phyloP scores from a whole-genome alignment of 140 eudicot species.

The Stevia rebaudiana region DNA sequence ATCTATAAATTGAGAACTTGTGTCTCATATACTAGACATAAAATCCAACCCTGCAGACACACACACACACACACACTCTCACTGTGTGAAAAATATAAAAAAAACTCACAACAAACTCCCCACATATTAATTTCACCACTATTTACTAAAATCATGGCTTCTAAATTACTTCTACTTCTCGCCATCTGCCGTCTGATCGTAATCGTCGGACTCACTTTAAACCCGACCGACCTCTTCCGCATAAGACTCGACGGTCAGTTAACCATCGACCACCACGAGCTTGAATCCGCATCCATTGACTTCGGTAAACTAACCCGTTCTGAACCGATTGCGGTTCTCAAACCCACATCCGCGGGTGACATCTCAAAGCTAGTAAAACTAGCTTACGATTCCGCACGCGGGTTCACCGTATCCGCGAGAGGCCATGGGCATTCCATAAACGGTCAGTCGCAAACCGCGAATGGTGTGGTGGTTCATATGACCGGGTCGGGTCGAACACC shows the following conservation, averaged over 20 bases:
- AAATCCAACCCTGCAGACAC: constrained; percentile 21
- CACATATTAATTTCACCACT: too few species aligned
- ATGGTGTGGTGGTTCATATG: constrained; percentile 70
- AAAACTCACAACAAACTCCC: not conserved
- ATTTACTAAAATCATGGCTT: constrained; percentile 30
- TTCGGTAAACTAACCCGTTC: constrained; percentile 46
- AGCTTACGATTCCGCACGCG: constrained; percentile 45
- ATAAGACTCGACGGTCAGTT: constrained; percentile 35
- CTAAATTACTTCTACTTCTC: constrained; percentile 38
- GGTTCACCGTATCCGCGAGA: constrained; percentile 76
- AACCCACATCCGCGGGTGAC: constrained; percentile 50
- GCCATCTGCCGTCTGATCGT: constrained; percentile 55
- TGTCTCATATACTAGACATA: constrained; percentile 55
- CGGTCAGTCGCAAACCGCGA: constrained; percentile 69
- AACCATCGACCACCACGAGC: constrained; percentile 35
- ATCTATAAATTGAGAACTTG: constrained; percentile 73
- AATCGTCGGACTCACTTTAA: constrained; percentile 59
- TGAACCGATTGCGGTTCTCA: constrained; percentile 59
- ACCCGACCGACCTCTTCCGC: constrained; percentile 49
- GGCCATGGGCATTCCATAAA: constrained; percentile 95
- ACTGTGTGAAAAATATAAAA: constrained; percentile 18
- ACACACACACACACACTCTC: constrained; percentile 23
- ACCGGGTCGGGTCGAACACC: constrained; percentile 20
- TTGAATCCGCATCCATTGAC: constrained; percentile 51
- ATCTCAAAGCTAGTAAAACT: constrained; percentile 43